Base-by-base conservation (phyloP, 495 filamentous ascomycete species). In the Corynascus novoguineensis region DNA sequence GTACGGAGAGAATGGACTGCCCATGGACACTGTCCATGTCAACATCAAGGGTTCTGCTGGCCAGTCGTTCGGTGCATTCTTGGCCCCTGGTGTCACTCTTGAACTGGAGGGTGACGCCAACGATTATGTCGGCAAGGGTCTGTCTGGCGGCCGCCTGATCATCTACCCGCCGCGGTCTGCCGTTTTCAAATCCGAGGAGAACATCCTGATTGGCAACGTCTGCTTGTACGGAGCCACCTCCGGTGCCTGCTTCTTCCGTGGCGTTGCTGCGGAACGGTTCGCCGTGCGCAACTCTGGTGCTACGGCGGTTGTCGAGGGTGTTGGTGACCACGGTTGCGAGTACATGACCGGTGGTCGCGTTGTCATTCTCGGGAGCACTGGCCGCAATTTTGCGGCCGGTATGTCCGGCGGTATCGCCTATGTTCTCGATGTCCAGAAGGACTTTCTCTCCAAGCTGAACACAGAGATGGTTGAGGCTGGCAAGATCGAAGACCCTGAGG, bases 361-460 rank as follows among this genome's bases (percentile, higher is more conserved):
- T 35, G 76, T 99, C 56, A 79, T 95, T 58, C 80, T 99, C 44
- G 93, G 93, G 56, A 83, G 86, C 65, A 96, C 90, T 65, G 93
- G 93, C n/a, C 93, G 93, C 60, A 99, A 99, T 80, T 99, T 99
- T 66, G 93, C 95, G 65, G 93, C 93, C 56, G 93, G 93, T 77
- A 99, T 99, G 93, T 97, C 92, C 65, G 93, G 93, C 64, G 93
- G 93, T 76, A 97, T 99, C 74, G 92, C 95, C 32, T 99, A 99
- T 60, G 83, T 97, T 52, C 81, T 99, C 17, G 93, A 99, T 64
- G 86, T 95, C 75, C 83, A 92, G 68, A 82, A 88, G 55, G 90
- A 97, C 75, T 97, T 97, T 79, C 75, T 86, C 68, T 84, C 86
- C 50, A 97, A 97, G 81, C 88, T 97, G 74, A 99, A 99, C 76